Percentiles rank a stretch among this genome's conserved stretches.
Evolutionary conservation across 352 stramenopile species (phyloP).

Genomic region (Pythium utonaiense): DNA sequence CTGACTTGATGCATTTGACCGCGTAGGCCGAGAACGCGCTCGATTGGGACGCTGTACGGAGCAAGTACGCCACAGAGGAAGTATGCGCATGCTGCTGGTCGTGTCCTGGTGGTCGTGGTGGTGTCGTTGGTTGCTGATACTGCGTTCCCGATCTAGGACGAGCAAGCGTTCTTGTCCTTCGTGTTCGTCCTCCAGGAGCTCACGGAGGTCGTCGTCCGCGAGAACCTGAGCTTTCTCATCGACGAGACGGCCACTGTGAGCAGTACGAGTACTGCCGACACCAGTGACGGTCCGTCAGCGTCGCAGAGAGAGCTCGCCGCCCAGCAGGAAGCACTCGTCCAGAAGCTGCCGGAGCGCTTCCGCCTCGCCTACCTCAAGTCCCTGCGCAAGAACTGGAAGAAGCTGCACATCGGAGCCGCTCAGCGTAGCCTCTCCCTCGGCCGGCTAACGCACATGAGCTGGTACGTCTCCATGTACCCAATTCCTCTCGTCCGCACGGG

Average conservation of each 20-base stretch:
- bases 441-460: constrained; percentile 37
- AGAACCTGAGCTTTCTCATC: constrained; percentile 56
- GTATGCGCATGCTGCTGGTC: constrained; percentile 6
- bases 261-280: not conserved
- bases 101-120: too few relatives aligned
- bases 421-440: constrained; percentile 15
- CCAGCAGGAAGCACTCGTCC: constrained; percentile 30
- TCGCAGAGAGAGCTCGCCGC: constrained; percentile 29
- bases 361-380: constrained; percentile 35
- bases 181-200: constrained; percentile 37
- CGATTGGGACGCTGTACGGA: constrained; percentile 19
- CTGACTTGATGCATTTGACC: not conserved
- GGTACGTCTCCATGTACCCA: constrained; percentile 26
- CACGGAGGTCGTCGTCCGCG: constrained; percentile 39
- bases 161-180: constrained; percentile 36
- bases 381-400: constrained; percentile 27
- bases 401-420: constrained; percentile 1
- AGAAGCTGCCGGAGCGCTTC: constrained; percentile 44
- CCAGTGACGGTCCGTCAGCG: constrained; percentile 8
- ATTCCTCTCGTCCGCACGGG: too few relatives aligned
- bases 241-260: constrained; percentile 7
- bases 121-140: too few relatives aligned
- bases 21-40: constrained; percentile 8
- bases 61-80: constrained; percentile 8
- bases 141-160: constrained; percentile 27